These are phyloP conservation scores for Rhynchosporium graminicola DNA, from an alignment of 2,329 filamentous ascomycete genomes.

Conservation along the genomic window DNA sequence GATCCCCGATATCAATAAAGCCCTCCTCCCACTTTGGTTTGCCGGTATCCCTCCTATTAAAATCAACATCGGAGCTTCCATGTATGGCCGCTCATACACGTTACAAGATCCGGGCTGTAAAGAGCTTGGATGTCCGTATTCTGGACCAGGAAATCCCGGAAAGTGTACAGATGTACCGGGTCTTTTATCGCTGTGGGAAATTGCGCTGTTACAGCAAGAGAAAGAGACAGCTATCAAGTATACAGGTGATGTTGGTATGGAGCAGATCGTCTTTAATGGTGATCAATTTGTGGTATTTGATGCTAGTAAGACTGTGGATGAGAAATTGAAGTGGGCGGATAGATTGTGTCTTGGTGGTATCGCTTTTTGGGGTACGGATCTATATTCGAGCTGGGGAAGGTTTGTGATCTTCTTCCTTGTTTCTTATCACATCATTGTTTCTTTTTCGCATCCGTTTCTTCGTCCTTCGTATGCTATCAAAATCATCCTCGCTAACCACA, in stretches of 20 bases:
- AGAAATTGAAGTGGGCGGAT: slow-evolving; percentile 38
- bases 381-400: slow-evolving; percentile 30
- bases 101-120: slow-evolving; percentile 31
- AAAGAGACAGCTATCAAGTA: slow-evolving; percentile 31
- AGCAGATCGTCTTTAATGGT: slow-evolving; percentile 36
- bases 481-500: no score
- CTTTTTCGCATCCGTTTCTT: no score
- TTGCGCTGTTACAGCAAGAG: slow-evolving; percentile 38
- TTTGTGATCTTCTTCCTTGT: not conserved
- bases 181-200: slow-evolving; percentile 38
- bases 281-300: slow-evolving; percentile 49
- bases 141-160: slow-evolving; percentile 32
- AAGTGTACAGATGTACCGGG: slow-evolving; percentile 40
- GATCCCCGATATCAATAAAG: slow-evolving; percentile 45
- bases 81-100: slow-evolving; percentile 51
- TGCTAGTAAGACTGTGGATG: slow-evolving; percentile 42
- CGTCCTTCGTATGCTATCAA: no score
- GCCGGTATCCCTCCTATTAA: slow-evolving; percentile 45
- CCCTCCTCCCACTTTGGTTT: slow-evolving; percentile 46
- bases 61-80: slow-evolving; percentile 50
- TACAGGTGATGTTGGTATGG: slow-evolving; percentile 33
- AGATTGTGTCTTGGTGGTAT: slow-evolving; percentile 38
- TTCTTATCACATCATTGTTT: not conserved
- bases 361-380: slow-evolving; percentile 38
- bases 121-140: slow-evolving; percentile 35